These are phyloP conservation scores for Pseudozyma flocculosa DNA, from an alignment of 1,284 basidiomycete genomes.

Conservation along the genomic window DNA sequence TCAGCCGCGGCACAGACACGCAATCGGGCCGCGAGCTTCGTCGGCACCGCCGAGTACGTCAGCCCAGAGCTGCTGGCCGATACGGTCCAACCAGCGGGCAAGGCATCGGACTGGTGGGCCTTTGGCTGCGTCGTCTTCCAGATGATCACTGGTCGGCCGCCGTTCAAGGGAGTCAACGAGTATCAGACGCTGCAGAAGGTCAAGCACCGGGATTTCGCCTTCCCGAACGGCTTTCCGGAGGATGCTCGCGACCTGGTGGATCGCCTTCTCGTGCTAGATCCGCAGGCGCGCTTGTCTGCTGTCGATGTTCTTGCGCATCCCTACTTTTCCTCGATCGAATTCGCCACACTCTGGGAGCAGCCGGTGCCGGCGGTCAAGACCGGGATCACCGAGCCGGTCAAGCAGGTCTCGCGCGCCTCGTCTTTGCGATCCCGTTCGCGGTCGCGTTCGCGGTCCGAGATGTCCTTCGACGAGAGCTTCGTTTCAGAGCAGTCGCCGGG, in stretches of 20 bases:
- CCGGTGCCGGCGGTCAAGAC: constrained; percentile 24
- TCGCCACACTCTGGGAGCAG: constrained; percentile 34
- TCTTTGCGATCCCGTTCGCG: too few species aligned
- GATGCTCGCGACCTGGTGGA: constrained; percentile 61
- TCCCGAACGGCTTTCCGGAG: constrained; percentile 61
- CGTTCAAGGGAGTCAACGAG: constrained; percentile 64
- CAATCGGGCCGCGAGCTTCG: constrained; percentile 72
- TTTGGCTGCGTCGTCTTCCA: constrained; percentile 65
- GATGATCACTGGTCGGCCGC: constrained; percentile 63
- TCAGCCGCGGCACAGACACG: background rate
- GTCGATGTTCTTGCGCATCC: constrained; percentile 30
- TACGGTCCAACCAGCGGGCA: constrained; percentile 61
- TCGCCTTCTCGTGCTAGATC: constrained; percentile 58
- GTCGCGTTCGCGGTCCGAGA: background rate
- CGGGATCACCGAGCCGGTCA: constrained; percentile 26
- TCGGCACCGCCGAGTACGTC: constrained; percentile 94
- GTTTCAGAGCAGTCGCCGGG: constrained; percentile 26
- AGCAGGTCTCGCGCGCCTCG: background rate
- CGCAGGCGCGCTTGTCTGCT: constrained; percentile 17
- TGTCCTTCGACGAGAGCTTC: constrained; percentile 23
- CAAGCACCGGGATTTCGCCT: constrained; percentile 61
- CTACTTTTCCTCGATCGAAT: constrained; percentile 41
- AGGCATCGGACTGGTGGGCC: constrained; percentile 64
- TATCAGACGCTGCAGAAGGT: constrained; percentile 66
- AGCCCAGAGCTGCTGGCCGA: constrained; percentile 82